Conservation (phyloP, 257 asterid genomes). For the Penstemon barbatus region DNA sequence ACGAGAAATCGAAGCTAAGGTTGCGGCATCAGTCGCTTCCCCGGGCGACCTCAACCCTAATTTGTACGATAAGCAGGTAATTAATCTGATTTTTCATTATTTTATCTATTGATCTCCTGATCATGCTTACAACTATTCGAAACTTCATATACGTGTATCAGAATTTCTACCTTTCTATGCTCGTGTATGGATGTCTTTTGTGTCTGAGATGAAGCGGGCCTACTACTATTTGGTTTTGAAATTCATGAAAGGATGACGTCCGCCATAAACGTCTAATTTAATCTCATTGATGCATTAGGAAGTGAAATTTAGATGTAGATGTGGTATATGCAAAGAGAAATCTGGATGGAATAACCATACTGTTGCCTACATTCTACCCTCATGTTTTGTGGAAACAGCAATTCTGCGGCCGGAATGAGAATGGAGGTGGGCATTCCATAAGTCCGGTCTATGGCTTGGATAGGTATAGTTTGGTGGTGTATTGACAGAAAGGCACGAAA, state of each 20-base stretch:
- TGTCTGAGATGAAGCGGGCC: background rate
- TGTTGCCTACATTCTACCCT: background rate
- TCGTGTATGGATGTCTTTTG: background rate
- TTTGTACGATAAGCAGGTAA: slow-evolving; percentile 63
- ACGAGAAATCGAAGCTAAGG: slow-evolving; percentile 36
- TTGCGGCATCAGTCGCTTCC: slow-evolving; percentile 23
- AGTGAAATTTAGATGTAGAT: background rate
- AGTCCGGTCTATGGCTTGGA: background rate
- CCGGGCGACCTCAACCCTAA: slow-evolving; percentile 46
- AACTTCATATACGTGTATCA: background rate
- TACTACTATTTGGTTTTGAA: background rate
- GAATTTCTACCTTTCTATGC: slow-evolving; percentile 1
- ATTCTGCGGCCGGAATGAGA: no score
- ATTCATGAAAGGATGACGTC: background rate
- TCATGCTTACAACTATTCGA: slow-evolving; percentile 17
- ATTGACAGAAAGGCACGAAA: background rate
- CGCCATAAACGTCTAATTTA: background rate
- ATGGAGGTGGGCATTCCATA: background rate
- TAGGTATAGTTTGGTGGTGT: background rate
- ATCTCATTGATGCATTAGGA: slow-evolving; percentile 1
- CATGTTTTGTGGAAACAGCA: no score
- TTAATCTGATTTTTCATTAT: background rate
- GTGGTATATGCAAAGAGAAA: background rate
- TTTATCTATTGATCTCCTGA: background rate
- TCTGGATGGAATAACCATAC: background rate